Base-by-base conservation (phyloP, 1,284 basidiomycete species). In the Microbotryum saponariae region DNA sequence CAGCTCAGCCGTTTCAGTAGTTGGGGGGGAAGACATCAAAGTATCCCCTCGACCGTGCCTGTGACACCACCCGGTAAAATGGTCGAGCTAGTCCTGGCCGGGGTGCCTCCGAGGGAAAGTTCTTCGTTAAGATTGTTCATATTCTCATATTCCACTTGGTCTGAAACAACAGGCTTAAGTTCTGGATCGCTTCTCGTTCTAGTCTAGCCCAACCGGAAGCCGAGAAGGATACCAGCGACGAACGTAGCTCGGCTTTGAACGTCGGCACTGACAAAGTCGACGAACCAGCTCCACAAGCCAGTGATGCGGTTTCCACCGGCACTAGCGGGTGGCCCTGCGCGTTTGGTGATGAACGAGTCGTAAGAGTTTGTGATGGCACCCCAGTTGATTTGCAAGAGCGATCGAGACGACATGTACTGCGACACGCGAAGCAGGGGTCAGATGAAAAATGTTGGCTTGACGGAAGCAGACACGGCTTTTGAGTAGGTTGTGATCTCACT, bases 341-440 rank as follows among this genome's bases (percentile, higher is more conserved):
- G 56, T 2, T 58, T 56, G 23, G 68, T 65, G 56, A 72, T 52
- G 56, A 62, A 33, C 9, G 46, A 48, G 46, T 72, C 71, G 64
- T 71, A 72, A 25, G 66, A 59, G 2, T 47, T 46, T 4, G 66
- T 61, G 56, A 72, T 54, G 16, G 53, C 54, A 23, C 44, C n/a
- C 70, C 70, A 71, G 60, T 72, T 68, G 62, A 71, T 61, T 31
- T 49, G 58, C 63, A 71, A 64, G 54, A 70, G 58, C 12, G 63
- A 63, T 42, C 70, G 67, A 1, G 71, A 71, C 27, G 70, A 69
- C 51, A 71, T 59, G 62, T 72, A 72, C 68, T 72, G 60, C 16
- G 14, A 45, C 18, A 14, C 7, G 27, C 4, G 37, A 20, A 9
- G 37, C 12, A 45, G 16, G 20, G 18, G 31, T 31, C 29, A 46